Evolutionary conservation across 2,329 filamentous ascomycete genomes (phyloP), one percentile per base, ranked within the genome.

Genomic region (Penicillium sp.): DNA sequence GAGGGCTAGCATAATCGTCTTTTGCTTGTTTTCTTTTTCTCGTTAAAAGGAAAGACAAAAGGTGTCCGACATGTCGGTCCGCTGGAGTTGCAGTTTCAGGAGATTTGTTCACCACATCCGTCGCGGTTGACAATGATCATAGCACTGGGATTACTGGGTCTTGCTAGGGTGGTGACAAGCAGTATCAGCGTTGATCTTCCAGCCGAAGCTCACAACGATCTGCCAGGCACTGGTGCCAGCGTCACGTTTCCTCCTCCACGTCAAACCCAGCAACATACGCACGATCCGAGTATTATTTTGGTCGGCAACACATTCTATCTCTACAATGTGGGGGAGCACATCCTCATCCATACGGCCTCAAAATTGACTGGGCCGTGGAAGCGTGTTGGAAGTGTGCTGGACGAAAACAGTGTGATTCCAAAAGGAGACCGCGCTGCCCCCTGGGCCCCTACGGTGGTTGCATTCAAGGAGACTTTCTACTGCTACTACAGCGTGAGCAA

Each of bases 401-500:
- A 61, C 12, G 56, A 47, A 18, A 58, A 63, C 28, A 67, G 64
- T 41, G 47, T 65, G 36, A 68, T 69, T 40, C 52, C 54, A 2
- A 68, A 68, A 43, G 66, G 65, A 13, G 58, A 67, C 39, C 60
- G 59, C 12, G 58, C 53, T 13, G 56, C 51, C 4, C 66, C 65
- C 0, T 69, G 66, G 81, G 84, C 84, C 1, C 84, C 84, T 0
- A 82, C 84, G 47, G 78, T 85, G 3, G 63, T 72, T 28, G 68
- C 76, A 6, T 70, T 85, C 26, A 77, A 76, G 50, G 72, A 69
- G 39, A 74, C 70, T 0, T 87, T 83, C 68, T 81, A 85, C 57
- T 71, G 81, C 39, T 86, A 83, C 73, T 85, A 86, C 67, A 73
- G 78, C 7, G 81, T 85, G 28, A 81, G 76, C 47, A 70, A 76